These are phyloP conservation scores for Silene conica DNA, from an alignment of 148 eudicot genomes.

Conservation along the genomic window DNA sequence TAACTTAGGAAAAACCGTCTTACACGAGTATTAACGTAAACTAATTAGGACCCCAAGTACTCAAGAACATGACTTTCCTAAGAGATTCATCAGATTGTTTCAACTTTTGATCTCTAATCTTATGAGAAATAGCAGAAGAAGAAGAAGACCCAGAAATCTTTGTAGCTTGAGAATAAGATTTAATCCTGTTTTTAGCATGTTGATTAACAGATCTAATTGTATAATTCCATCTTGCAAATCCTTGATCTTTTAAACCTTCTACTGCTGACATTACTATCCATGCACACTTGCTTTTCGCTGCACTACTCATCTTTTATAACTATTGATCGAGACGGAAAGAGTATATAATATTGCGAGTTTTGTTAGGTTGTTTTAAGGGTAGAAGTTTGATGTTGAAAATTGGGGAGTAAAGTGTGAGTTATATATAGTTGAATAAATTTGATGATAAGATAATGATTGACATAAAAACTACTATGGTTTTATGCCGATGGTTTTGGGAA, in stretches of 20 bases:
- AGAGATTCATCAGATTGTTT: conserved; percentile 18
- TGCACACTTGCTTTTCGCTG: not conserved
- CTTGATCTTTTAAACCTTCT: conserved; percentile 24
- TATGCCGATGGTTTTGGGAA: too few species aligned
- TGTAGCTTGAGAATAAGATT: conserved; percentile 4
- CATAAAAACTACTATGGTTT: too few species aligned
- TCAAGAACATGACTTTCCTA: conserved; percentile 22
- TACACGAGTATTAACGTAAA: too few species aligned
- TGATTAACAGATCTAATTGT: conserved; percentile 9
- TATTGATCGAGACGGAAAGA: too few species aligned
- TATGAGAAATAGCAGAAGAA: not conserved
- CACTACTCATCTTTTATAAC: conserved; percentile 9
- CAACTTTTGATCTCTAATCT: not conserved
- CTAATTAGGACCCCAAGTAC: conserved; percentile 18
- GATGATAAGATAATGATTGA: too few species aligned
- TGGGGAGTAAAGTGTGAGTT: too few species aligned
- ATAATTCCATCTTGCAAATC: conserved; percentile 23
- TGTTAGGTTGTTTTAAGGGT: too few species aligned
- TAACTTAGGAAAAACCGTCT: too few species aligned
- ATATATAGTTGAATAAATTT: too few species aligned
- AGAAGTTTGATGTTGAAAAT: too few species aligned
- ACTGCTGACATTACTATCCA: conserved; percentile 23
- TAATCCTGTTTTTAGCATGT: not conserved
- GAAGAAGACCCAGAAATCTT: not conserved
- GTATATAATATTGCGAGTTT: too few species aligned